Conservation (phyloP, 176 grass and related monocot species). For the Hordeum marinum region DNA sequence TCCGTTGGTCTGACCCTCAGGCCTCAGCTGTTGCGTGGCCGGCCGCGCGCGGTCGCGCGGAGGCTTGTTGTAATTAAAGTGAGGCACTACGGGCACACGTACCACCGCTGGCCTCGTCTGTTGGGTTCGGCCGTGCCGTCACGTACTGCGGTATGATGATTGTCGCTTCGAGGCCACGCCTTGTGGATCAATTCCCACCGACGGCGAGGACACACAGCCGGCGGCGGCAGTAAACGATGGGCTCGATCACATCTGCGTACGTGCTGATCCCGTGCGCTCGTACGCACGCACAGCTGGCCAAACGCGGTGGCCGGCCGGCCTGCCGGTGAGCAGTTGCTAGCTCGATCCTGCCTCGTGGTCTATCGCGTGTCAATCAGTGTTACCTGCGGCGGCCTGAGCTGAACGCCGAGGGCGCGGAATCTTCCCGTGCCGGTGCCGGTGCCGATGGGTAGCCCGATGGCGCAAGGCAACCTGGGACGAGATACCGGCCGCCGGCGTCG, state of each 20-base stretch:
- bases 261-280: not conserved
- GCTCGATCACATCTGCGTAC: not conserved
- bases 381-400: not conserved
- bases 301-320: not conserved
- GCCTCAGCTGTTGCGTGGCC: no score
- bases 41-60: no score
- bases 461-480: not conserved
- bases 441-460: not conserved
- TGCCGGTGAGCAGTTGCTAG: not conserved
- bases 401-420: not conserved
- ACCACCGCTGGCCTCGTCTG: not conserved
- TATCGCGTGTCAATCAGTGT: not conserved
- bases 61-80: no score
- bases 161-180: conserved; percentile 4
- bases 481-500: no score
- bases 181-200: not conserved
- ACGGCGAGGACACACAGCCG: not conserved
- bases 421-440: not conserved
- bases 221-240: not conserved
- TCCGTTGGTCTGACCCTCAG: no score
- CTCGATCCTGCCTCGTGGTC: no score
- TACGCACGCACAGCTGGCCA: not conserved
- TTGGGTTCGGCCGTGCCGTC: not conserved
- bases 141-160: not conserved
- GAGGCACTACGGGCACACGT: no score